Evolutionary conservation across 108 stramenopile species (phyloP).

Genomic region (Licmophora abbreviata): DNA sequence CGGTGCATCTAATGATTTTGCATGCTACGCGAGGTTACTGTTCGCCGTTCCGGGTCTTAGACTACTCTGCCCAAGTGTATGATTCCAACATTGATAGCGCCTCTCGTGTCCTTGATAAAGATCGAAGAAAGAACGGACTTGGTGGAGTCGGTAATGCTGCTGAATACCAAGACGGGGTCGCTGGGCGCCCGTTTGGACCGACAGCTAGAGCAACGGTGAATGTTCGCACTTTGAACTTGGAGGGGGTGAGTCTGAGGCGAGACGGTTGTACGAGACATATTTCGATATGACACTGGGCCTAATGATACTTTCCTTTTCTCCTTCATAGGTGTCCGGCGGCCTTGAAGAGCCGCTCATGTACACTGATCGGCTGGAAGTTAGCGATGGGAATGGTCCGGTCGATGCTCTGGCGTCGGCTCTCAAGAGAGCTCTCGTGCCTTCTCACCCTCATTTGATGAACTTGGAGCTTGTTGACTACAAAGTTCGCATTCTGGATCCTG

Average conservation of each 20-base stretch:
- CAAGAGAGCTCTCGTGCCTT: constrained; percentile 65
- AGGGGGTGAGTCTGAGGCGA: no score
- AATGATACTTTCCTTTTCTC: no score
- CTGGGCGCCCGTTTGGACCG: constrained; percentile 8
- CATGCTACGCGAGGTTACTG: constrained; percentile 82
- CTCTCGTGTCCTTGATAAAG: constrained; percentile 36
- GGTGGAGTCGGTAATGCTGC: no score
- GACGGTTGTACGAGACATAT: no score
- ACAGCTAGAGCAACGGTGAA: constrained; percentile 85
- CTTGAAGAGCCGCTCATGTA: constrained; percentile 1
- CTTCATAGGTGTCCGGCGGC: no score
- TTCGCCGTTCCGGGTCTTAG: constrained; percentile 80
- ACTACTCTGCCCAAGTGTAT: constrained; percentile 81
- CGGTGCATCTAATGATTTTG: constrained; percentile 89
- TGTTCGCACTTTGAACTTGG: constrained; percentile 48
- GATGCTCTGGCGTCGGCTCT: constrained; percentile 83
- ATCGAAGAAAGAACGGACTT: constrained; percentile 6
- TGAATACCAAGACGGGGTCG: background rate
- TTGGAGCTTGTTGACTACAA: constrained; percentile 90
- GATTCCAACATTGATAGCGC: constrained; percentile 78
- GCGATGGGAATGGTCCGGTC: constrained; percentile 90
- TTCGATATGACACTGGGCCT: background rate
- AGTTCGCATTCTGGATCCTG: constrained; percentile 89
- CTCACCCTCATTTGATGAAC: constrained; percentile 57
- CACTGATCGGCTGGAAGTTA: constrained; percentile 63